Base-by-base conservation (phyloP, 1,284 basidiomycete genomes). In the Albatrellus sp. region DNA sequence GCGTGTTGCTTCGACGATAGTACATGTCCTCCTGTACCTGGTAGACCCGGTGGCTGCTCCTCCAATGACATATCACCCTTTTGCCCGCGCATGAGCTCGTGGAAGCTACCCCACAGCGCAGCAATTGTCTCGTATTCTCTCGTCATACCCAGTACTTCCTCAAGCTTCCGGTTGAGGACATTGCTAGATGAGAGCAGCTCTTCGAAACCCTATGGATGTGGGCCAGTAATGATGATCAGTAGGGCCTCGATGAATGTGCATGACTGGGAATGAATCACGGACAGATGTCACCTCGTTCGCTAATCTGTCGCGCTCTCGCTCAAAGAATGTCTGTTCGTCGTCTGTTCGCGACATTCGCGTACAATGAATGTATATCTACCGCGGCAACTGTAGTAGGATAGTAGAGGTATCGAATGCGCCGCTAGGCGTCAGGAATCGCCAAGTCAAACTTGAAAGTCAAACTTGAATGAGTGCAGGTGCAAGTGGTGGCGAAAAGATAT, bases 101-200 rank as follows among this genome's bases (percentile, higher is more conserved):
- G 79, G 55, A 92, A 90, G 47, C 73, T 78, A 40, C 80, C 72
- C 92, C 92, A 97, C 17, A 97, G 69, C 2, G 76, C 69, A 1
- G 90, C 86, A 41, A 96, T 91, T 0, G 87, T 91, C 44, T 85
- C 80, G 60, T 96, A 94, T 66, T 96, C 93, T 50, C 81, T 82
- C 4, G 92, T 91, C 70, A 96, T 93, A 8, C 85, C 84, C 32
- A 89, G 70, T 0, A 90, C 86, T 59, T 96, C 90, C 62, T 97
- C 92, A 3, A 96, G 69, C 56, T 90, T 92, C 47, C 92, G 78
- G 60, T 96, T 96, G 14, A 93, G 65, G n/a, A 75, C 74, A 58
- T 97, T 97, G 47, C 80, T 82, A n/a, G 84, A 77, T 1, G 83
- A 83, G 13, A 96, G 66, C 5, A 94, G 63, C 48, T 89, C 83